Evolutionary conservation across 2,329 filamentous ascomycete species (phyloP), one percentile per base, ranked within the genome.

Genomic region (Ascochyta clinopodiicola): DNA sequence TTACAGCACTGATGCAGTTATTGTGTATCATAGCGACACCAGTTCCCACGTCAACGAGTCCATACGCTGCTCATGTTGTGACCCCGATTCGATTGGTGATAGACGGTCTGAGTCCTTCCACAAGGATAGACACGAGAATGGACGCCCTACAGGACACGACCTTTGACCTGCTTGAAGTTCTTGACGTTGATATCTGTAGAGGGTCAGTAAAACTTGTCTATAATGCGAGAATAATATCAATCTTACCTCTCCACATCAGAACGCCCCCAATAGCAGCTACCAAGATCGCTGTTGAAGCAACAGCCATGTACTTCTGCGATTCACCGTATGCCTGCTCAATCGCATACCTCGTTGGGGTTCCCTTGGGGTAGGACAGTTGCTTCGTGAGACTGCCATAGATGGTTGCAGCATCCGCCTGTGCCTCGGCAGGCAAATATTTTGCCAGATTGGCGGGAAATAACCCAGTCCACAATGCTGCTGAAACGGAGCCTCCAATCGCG

Each of bases 381-480:
- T 75, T 77, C 1, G 75, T 75, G 19, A 88, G 64, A 62, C 79
- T 78, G 29, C 79, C 78, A 57, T 84, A 84, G 40, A 88, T 77
- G 4, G 44, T 57, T 29, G 54, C 36, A 32, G 59, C 38, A 21
- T 74, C 78, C 38, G 66, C 66, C 64, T 78, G 74, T 21, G 61
- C 66, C 1, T 73, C 70, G 2, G 75, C 50, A 17, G 85, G 84
- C 0, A 88, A 75, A 9, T 60, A 56, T n/a, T 44, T 44, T 10
- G 51, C 61, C 13, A 88, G 76, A 8, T 79, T 79, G 15, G 77
- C 70, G 5, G 80, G 81, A 58, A 89, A 82, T 1, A 82, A 80
- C 52, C 81, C 78, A 0, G 82, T 84, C 86, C 86, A 90, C 56
- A 90, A 83, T 4, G 86, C 86, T 0, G 81, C 81, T 1, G 86